A percentile compares a stretch with the other conserved stretches of the same genome.
Evolutionary conservation across 2,329 filamentous ascomycete genomes (phyloP).

Genomic region (Trichophyton schoenleinii): DNA sequence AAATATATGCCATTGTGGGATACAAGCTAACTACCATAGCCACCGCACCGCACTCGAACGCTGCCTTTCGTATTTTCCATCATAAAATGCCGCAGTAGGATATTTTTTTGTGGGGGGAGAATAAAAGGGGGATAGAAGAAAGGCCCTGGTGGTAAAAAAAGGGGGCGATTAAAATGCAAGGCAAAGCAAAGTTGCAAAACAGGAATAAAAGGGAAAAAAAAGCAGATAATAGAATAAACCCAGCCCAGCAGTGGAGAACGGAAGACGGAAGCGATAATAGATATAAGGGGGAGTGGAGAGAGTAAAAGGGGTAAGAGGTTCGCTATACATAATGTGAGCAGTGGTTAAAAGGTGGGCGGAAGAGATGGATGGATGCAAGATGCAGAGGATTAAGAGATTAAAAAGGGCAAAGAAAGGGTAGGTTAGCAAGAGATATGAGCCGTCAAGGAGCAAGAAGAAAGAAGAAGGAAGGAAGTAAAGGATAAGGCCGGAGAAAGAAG

Average conservation of each 20-base stretch:
- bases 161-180: background rate
- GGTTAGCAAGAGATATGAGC: background rate
- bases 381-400: conserved; percentile 1
- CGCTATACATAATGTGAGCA: background rate
- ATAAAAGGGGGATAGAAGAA: background rate
- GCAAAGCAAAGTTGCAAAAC: background rate
- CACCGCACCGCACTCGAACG: background rate
- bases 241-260: background rate
- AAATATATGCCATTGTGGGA: background rate
- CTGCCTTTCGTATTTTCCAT: background rate
- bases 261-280: background rate
- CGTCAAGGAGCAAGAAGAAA: conserved; percentile 2
- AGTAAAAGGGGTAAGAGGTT: background rate
- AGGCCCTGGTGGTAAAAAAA: background rate
- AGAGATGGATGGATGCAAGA: conserved; percentile 1
- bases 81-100: background rate
- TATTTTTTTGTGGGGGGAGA: background rate
- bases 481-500: conserved; percentile 8
- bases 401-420: conserved; percentile 1
- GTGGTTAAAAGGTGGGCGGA: background rate
- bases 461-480: background rate
- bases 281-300: background rate
- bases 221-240: background rate
- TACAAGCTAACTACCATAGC: background rate
- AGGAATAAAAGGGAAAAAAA: no score